A percentile compares a stretch with the other conserved stretches of the same genome.
phyloP scores from a whole-genome alignment of 2,329 filamentous ascomycete genomes.

The Sclerotinia sclerotiorum region DNA sequence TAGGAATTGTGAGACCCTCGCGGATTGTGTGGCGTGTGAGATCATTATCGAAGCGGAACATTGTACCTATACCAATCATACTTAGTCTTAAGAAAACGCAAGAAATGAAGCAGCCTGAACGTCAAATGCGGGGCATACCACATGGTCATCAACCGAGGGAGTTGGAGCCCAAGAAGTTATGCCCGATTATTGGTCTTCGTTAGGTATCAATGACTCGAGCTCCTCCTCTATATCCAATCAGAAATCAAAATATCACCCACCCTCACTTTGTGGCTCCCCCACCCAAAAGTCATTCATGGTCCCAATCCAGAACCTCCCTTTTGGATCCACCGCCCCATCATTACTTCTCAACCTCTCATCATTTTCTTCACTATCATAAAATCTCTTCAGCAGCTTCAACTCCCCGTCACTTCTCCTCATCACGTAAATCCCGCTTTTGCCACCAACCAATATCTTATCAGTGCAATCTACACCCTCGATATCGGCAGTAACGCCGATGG shows the following conservation, averaged over 20 bases:
- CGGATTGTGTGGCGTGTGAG: slow-evolving; percentile 60
- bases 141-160: background rate
- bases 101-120: background rate
- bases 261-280: slow-evolving; percentile 41
- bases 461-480: slow-evolving; percentile 63
- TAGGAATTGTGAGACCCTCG: slow-evolving; percentile 72
- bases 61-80: slow-evolving; percentile 52
- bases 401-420: slow-evolving; percentile 62
- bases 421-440: slow-evolving; percentile 80
- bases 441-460: slow-evolving; percentile 71
- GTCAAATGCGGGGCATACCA: background rate
- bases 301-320: slow-evolving; percentile 81
- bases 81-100: background rate
- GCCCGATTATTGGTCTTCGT: background rate
- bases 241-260: slow-evolving; percentile 31
- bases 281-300: slow-evolving; percentile 75
- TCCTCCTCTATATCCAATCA: background rate
- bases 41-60: slow-evolving; percentile 70
- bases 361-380: slow-evolving; percentile 42
- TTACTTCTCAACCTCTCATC: slow-evolving; percentile 63
- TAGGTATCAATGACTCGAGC: background rate
- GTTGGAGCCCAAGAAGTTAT: background rate
- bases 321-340: slow-evolving; percentile 77
- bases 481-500: slow-evolving; percentile 71
- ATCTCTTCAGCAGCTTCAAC: slow-evolving; percentile 55